Base-by-base conservation (phyloP, 1,139 yeast genomes). In the Saccharomyces pastorianus region DNA sequence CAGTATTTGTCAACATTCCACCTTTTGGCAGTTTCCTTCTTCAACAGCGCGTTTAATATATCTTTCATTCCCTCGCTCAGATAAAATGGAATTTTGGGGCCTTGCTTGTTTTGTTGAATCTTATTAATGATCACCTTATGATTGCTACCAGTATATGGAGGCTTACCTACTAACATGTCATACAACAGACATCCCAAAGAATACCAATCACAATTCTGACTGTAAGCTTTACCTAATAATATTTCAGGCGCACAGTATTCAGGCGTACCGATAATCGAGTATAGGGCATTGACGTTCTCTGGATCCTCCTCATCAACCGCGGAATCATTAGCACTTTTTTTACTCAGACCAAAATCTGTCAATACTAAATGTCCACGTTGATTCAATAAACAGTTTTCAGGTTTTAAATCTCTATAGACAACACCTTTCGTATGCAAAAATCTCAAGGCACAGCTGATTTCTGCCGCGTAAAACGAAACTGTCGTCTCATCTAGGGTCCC, bases 201-300 rank as follows among this genome's bases (percentile, higher is more conserved):
- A 95, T 98, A 93, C 96, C 97, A 93, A 68, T 93, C 99, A 9
- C 95, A 96, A 8, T 84, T 79, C 59, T 80, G 84, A 60, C 90
- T 93, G 67, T 93, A 93, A n/a, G 85, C 83, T 59, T 85, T 82
- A 27, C 96, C 96, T 52, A 81, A 81, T 28, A 93, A 72, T 32
- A 93, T 87, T 68, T 93, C 98, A 1, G 99, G 99, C 0, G 98
- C 98, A 88, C 91, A 90, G 68, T 90, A 91, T 70, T 90, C 96
- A 0, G 96, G 95, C 0, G 97, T 91, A 0, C 98, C 99, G 32
- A 90, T 85, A 66, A 91, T 81, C 1, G 96, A 62, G 81, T 86
- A 67, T 80, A 84, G 46, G 53, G 77, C 73, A 56, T 66, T 61
- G 42, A 65, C 57, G 62, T 69, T 57, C 53, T 64, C 65, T 52